Base-by-base conservation (phyloP, 495 filamentous ascomycete genomes). In the Chaetomium fimeti region DNA sequence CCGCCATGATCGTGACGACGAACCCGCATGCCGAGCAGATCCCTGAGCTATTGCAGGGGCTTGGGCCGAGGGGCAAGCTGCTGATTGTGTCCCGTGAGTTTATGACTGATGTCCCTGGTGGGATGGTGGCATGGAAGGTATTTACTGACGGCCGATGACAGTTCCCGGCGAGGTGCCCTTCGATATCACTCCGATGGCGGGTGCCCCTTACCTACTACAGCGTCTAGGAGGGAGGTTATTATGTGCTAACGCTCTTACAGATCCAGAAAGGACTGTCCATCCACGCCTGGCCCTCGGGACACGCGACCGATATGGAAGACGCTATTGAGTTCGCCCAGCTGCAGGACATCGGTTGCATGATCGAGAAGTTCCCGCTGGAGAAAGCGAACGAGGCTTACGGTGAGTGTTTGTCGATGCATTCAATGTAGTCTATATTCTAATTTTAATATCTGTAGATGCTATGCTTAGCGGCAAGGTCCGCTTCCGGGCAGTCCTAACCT, bases 301-400 rank as follows among this genome's bases (percentile, higher is more conserved):
- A 89, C 65, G 83, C 85, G 0, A 70, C 81, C 2, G 88, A 91
- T 69, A 77, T 75, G 6, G 88, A 90, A 73, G 88, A 91, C 65
- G 79, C 89, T 0, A 85, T 91, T 61, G 69, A 67, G 13, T 91
- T 91, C 69, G 77, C 88, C 0, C 62, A 82, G 63, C 65, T 81
- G 25, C 78, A 88, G 47, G 78, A 77, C 7, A 77, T 91, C 43
- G 81, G 86, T 63, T 89, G 85, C 70, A 66, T 87, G 76, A 76
- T 90, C 27, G 83, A 90, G 76, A 84, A 76, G 66, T 89, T 83
- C 62, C 82, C 83, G 9, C 75, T 91, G 6, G 77, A 79, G 2
- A 81, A 86, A 53, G 84, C 74, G 0, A 77, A 84, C 57, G 81
- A 84, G 61, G 84, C 84, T 5, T 83, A 77, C 69, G 76, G 66